phyloP scores from a whole-genome alignment of 2,329 filamentous ascomycete species.

The Magnaporthiopsis poae region DNA sequence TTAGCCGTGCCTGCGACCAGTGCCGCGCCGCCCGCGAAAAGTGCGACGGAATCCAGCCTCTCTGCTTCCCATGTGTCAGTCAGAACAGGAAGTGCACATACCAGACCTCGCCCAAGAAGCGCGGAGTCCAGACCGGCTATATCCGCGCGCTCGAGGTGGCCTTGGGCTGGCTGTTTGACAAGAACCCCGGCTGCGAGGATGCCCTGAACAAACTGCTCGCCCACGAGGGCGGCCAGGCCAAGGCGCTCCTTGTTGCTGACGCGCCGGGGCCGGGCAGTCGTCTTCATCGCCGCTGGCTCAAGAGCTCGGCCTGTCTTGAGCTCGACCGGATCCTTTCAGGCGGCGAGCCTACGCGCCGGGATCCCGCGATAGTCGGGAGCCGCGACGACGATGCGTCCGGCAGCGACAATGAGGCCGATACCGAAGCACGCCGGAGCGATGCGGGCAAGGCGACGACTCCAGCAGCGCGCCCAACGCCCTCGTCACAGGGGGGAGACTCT shows the following conservation, averaged over 20 bases:
- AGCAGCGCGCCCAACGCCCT: no score
- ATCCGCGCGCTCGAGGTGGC: slow-evolving; percentile 63
- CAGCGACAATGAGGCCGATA: no score
- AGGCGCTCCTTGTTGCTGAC: neutral
- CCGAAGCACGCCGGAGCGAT: no score
- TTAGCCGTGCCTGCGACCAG: slow-evolving; percentile 60
- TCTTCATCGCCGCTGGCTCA: no score
- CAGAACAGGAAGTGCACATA: slow-evolving; percentile 61
- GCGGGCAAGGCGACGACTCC: no score
- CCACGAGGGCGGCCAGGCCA: neutral
- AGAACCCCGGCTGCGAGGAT: slow-evolving; percentile 49
- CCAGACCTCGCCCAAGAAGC: slow-evolving; percentile 62
- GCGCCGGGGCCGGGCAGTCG: no score
- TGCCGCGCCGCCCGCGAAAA: slow-evolving; percentile 60
- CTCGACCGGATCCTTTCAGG: no score
- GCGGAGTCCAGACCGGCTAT: slow-evolving; percentile 71
- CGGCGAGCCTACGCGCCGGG: no score
- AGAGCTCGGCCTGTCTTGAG: no score
- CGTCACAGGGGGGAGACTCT: no score
- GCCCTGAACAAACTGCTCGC: slow-evolving; percentile 43
- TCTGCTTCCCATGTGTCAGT: slow-evolving; percentile 56
- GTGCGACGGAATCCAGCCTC: slow-evolving; percentile 59
- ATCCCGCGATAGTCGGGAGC: no score
- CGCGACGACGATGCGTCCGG: no score
- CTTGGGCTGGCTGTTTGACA: slow-evolving; percentile 56